phyloP scores from a whole-genome alignment of 2,329 filamentous ascomycete genomes.

The Stromatinia cepivora region DNA sequence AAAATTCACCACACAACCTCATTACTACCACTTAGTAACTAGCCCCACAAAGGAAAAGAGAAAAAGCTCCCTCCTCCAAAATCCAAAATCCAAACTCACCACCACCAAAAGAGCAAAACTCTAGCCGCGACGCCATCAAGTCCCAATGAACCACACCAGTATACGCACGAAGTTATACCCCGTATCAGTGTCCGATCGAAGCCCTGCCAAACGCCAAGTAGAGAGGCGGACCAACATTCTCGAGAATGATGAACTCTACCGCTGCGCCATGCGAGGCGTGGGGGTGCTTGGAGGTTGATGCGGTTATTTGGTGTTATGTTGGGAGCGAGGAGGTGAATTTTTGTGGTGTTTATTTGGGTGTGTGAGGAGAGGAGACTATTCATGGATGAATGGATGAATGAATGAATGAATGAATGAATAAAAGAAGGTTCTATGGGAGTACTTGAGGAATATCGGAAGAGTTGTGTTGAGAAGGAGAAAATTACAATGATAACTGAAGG shows the following conservation, averaged over 20 bases:
- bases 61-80: background rate
- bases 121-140: background rate
- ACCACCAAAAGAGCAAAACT: background rate
- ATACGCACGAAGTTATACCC: background rate
- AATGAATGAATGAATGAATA: too few relatives aligned
- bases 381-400: background rate
- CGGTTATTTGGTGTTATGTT: background rate
- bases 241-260: constrained; percentile 4
- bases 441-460: background rate
- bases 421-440: background rate
- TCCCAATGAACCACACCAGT: background rate
- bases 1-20: background rate
- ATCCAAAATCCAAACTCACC: background rate
- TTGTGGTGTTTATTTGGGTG: too few relatives aligned
- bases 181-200: constrained; percentile 3
- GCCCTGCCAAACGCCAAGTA: background rate
- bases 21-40: background rate
- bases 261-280: background rate
- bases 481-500: background rate
- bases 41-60: background rate
- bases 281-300: background rate
- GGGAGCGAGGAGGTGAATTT: background rate
- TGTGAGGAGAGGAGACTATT: background rate
- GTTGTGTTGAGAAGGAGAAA: background rate
- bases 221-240: background rate